These are phyloP conservation scores for Immersiella caudata DNA, from an alignment of 495 filamentous ascomycete species.

Conservation along the genomic window DNA sequence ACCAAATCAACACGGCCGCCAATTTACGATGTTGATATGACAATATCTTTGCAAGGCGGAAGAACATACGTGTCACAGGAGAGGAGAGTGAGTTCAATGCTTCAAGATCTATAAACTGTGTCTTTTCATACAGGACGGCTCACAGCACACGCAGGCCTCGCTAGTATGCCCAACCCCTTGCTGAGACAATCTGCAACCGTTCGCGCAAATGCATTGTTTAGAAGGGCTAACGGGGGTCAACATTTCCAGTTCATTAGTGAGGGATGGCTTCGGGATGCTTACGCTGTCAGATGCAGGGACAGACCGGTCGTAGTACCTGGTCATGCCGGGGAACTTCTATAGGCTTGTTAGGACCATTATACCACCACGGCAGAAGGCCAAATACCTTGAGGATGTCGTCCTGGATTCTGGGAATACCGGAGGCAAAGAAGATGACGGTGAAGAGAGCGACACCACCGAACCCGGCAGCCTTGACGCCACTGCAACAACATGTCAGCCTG, in stretches of 20 bases:
- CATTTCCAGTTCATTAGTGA: background rate
- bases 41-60: too few relatives aligned
- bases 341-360: slow-evolving; percentile 27
- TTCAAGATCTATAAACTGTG: slow-evolving; percentile 24
- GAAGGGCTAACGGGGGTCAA: slow-evolving; percentile 43
- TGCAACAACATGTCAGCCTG: slow-evolving; percentile 24
- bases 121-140: slow-evolving; percentile 29
- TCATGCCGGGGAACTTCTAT: slow-evolving; percentile 57
- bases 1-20: background rate
- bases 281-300: slow-evolving; percentile 63
- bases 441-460: slow-evolving; percentile 61
- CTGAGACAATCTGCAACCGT: slow-evolving; percentile 16
- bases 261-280: slow-evolving; percentile 28
- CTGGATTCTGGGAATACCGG: slow-evolving; percentile 59
- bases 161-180: slow-evolving; percentile 21
- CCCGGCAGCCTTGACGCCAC: slow-evolving; percentile 47
- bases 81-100: background rate
- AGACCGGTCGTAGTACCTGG: slow-evolving; percentile 49
- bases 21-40: too few relatives aligned
- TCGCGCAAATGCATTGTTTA: slow-evolving; percentile 33
- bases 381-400: slow-evolving; percentile 56
- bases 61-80: too few relatives aligned
- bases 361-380: background rate
- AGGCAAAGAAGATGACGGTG: slow-evolving; percentile 61
- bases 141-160: background rate